A percentile compares a stretch with the other conserved stretches of the same genome.
phyloP scores from a whole-genome alignment of 257 asterid species.

The Jacaranda mimosifolia region DNA sequence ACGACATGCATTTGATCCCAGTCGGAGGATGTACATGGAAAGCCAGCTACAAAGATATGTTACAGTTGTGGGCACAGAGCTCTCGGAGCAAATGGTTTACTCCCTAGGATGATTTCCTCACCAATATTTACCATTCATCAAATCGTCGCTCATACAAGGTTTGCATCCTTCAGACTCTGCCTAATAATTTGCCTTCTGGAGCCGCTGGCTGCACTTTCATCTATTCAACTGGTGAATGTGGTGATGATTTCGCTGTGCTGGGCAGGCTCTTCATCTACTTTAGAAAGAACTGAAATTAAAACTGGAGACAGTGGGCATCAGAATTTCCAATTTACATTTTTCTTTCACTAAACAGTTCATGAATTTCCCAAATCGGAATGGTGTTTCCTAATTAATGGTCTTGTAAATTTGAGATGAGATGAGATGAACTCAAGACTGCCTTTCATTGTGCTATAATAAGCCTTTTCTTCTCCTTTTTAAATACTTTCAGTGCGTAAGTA shows the following conservation, averaged over 20 bases:
- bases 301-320: neutral
- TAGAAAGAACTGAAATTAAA: neutral
- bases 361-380: no score
- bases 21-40: constrained; percentile 61
- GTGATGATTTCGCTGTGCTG: neutral
- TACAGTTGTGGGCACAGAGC: constrained; percentile 80
- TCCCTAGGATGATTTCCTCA: constrained; percentile 54
- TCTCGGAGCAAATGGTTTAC: constrained; percentile 80
- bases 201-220: constrained; percentile 5
- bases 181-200: constrained; percentile 11
- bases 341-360: no score
- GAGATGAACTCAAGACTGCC: neutral
- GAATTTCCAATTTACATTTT: no score
- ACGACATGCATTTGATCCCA: constrained; percentile 65
- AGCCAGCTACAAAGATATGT: constrained; percentile 63
- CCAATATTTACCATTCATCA: constrained; percentile 8
- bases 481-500: neutral
- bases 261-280: constrained; percentile 1
- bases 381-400: no score
- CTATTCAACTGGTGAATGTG: constrained; percentile 8
- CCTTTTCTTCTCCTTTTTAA: neutral
- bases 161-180: neutral
- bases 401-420: neutral
- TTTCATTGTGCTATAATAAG: neutral
- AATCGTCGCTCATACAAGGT: constrained; percentile 28